phyloP scores from a whole-genome alignment of 176 grass and related monocot species.

The Carex kokanica region DNA sequence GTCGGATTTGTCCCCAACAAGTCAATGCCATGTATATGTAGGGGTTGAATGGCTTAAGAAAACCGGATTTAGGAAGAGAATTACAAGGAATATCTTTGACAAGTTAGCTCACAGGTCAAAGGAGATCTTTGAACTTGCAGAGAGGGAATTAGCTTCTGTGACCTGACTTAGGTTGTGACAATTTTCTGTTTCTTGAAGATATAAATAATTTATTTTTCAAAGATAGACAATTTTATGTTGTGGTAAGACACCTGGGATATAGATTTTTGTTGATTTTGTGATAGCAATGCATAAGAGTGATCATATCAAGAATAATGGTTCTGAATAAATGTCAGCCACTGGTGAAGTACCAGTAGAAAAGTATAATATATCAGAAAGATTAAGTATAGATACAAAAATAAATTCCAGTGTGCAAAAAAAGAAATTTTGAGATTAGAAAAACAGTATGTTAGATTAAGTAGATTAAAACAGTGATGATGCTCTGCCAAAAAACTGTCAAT shows the following conservation, averaged over 20 bases:
- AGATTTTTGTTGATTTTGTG: not conserved
- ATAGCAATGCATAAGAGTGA: not conserved
- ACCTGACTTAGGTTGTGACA: not conserved
- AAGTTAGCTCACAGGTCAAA: slow-evolving; percentile 61
- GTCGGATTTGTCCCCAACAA: slow-evolving; percentile 14
- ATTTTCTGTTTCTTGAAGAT: not conserved
- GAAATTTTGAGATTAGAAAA: no score
- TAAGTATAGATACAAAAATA: not conserved
- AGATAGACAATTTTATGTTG: slow-evolving; percentile 5
- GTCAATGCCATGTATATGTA: slow-evolving; percentile 55
- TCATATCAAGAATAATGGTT: not conserved
- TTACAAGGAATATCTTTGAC: slow-evolving; percentile 58
- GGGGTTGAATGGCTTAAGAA: slow-evolving; percentile 71
- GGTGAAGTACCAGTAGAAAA: not conserved
- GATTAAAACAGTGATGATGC: no score
- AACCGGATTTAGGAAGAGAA: slow-evolving; percentile 67
- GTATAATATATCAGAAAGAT: not conserved
- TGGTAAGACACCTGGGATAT: no score
- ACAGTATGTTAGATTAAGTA: no score
- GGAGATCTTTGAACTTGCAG: slow-evolving; percentile 69
- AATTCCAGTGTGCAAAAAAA: not conserved
- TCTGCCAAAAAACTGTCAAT: no score
- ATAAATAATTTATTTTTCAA: not conserved
- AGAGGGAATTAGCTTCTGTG: slow-evolving; percentile 43
- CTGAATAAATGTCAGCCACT: not conserved